Evolutionary conservation across 2,329 filamentous ascomycete species (phyloP), one percentile per base, ranked within the genome.

Genomic region (Phyllosticta paracitricarpa): DNA sequence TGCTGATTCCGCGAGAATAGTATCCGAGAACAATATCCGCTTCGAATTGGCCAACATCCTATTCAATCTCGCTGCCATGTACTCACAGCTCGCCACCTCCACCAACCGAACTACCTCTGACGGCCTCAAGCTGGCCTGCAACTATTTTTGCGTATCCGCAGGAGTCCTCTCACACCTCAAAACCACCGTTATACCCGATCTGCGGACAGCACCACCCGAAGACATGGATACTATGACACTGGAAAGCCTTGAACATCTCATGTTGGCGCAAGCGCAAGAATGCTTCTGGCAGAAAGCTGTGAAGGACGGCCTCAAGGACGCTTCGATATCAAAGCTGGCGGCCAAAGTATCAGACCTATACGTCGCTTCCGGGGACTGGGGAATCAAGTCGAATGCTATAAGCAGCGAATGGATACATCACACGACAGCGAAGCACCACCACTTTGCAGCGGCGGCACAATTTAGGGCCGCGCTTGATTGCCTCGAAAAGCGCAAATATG

Each of bases 221-320:
- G 94, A 99, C 71, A 96, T 99, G 91, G 94, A 99, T 68, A 82
- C 85, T 57, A 83, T 89, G 69, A 97, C 92, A 0, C 79, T 99
- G 56, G 89, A 93, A 68, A 90, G 89, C 58, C 77, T 97, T 54
- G 84, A 89, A 67, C 84, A 93, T 72, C 81, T 99, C 30, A 85
- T 96, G 72, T 81, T 99, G 9, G 93, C 92, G 0, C 91, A 99
- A 72, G 92, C 89, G 28, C 94, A 99, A 71, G 94, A 99, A 76
- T 97, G 92, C 72, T 97, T 94, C 75, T 99, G 94, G 94, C 89
- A 94, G 67, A 97, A 96, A 72, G 93, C 94, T 0, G 92, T 96
- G 62, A 92, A 95, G 78, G 93, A 97, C 71, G 86, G 87, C 25
- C 85, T 96, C 76, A 97, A 96, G 73, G 94, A 99, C 71, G 89